phyloP scores from a whole-genome alignment of 2,329 filamentous ascomycete species.

The Calonectria hawksworthii region DNA sequence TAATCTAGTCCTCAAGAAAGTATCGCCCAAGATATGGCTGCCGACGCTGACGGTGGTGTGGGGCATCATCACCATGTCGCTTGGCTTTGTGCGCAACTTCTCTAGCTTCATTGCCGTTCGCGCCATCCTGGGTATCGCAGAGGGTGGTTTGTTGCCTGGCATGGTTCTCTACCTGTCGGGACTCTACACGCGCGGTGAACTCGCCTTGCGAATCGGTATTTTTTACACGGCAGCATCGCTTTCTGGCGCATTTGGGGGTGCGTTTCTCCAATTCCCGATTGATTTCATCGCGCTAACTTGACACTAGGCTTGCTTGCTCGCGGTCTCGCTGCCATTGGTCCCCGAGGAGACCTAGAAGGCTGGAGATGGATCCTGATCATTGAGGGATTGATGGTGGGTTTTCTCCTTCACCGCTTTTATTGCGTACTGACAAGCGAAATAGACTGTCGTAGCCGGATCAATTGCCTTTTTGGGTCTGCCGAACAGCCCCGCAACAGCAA shows the following conservation, averaged over 20 bases:
- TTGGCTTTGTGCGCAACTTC: constrained; percentile 67
- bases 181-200: constrained; percentile 71
- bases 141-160: constrained; percentile 60
- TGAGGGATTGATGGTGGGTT: constrained; percentile 2
- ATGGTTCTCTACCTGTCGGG: constrained; percentile 77
- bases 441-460: not conserved
- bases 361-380: constrained; percentile 4
- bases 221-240: constrained; percentile 63
- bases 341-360: not conserved
- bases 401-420: not conserved
- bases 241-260: not conserved
- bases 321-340: not conserved
- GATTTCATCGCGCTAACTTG: not conserved
- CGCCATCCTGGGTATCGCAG: constrained; percentile 13
- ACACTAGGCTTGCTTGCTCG: not conserved
- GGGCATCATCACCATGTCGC: constrained; percentile 71
- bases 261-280: not conserved
- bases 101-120: constrained; percentile 70
- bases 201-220: constrained; percentile 74
- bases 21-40: constrained; percentile 72
- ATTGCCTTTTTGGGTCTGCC: constrained; percentile 5
- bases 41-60: constrained; percentile 68
- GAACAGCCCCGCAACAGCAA: not conserved
- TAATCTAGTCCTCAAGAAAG: constrained; percentile 73
- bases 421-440: not conserved